Percentiles rank a stretch among this genome's conserved stretches.
Conservation (phyloP, 2,329 filamentous ascomycete species). For the Trichoderma sp. region DNA sequence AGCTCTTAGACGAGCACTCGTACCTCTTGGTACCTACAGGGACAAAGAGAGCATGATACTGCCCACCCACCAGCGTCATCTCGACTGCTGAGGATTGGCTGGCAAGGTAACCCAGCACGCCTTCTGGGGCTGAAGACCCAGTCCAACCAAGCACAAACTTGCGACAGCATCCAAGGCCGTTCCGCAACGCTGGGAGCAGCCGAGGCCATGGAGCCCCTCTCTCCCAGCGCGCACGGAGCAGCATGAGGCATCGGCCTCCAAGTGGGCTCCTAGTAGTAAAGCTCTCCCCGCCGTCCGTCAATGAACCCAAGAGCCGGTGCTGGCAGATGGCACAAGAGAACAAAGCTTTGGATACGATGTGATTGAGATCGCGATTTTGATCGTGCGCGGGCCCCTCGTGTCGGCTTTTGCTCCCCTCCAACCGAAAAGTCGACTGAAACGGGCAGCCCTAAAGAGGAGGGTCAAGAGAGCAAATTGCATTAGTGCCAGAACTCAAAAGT, state of each 20-base stretch:
- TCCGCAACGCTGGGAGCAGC: constrained; percentile 16
- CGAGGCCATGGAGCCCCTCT: constrained; percentile 2
- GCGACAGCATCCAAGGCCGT: constrained; percentile 3
- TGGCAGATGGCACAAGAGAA: neutral
- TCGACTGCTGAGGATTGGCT: neutral
- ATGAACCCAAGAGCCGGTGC: neutral
- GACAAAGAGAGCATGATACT: neutral
- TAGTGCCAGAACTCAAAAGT: neutral
- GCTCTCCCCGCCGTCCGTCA: constrained; percentile 1
- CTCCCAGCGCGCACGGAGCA: neutral
- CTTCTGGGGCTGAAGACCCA: constrained; percentile 12
- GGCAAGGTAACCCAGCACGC: neutral
- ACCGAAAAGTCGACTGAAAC: neutral
- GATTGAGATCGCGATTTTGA: constrained; percentile 2
- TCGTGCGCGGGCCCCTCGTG: neutral
- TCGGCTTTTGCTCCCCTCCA: neutral
- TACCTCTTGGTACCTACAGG: neutral
- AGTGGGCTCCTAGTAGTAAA: neutral
- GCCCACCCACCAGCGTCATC: constrained; percentile 4
- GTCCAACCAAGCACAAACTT: neutral
- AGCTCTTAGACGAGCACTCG: neutral
- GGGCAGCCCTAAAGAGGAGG: neutral
- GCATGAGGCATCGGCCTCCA: neutral
- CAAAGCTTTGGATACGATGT: neutral
- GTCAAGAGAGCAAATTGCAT: neutral